A percentile compares a stretch with the other conserved stretches of the same genome.
These are phyloP conservation scores for Colletotrichum theobromicola DNA, from an alignment of 2,329 filamentous ascomycete species.

Conservation along the genomic window DNA sequence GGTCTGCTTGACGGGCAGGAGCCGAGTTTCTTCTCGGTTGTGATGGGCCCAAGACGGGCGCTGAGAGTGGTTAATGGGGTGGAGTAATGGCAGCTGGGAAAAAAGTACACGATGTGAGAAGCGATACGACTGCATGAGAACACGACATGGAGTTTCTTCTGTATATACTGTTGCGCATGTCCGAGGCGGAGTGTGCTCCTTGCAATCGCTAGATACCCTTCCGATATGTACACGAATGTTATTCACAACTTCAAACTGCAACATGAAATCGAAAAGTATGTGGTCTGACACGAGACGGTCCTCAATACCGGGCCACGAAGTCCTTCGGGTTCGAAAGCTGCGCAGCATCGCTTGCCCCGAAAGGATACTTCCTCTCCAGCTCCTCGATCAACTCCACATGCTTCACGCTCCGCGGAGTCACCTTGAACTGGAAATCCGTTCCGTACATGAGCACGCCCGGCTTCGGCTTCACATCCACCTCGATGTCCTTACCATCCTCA, in stretches of 20 bases:
- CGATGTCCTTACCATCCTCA: slow-evolving; percentile 29
- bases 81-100: slow-evolving; percentile 35
- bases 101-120: not conserved
- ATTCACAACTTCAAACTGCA: too few species aligned
- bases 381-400: slow-evolving; percentile 1
- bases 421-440: slow-evolving; percentile 3
- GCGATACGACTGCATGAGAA: not conserved
- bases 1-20: slow-evolving; percentile 67
- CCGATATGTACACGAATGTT: not conserved
- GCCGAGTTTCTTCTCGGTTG: slow-evolving; percentile 73
- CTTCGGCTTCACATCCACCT: not conserved
- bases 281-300: not conserved
- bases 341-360: not conserved
- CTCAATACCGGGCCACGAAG: not conserved
- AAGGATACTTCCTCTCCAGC: slow-evolving; percentile 1
- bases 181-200: not conserved
- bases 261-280: too few species aligned
- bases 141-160: not conserved
- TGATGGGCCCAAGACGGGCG: slow-evolving; percentile 71
- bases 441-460: slow-evolving; percentile 14
- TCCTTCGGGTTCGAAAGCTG: not conserved
- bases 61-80: slow-evolving; percentile 69
- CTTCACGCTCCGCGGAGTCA: not conserved
- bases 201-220: slow-evolving; percentile 21
- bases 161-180: not conserved